phyloP scores from a whole-genome alignment of 805 yeast genomes.

The Ogataea chonburiensis region DNA sequence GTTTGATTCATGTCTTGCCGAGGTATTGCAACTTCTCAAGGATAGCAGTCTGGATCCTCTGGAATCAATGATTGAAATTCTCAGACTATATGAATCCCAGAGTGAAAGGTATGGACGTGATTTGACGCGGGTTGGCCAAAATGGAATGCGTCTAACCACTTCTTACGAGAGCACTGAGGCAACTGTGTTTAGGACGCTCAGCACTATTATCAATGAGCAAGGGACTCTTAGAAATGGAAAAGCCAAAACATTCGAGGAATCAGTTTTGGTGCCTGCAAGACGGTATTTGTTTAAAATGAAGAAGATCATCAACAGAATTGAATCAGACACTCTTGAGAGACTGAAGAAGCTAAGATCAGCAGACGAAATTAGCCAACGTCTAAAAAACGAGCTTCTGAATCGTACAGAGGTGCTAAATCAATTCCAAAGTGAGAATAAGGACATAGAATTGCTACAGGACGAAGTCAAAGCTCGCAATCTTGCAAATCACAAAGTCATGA shows the following conservation, averaged over 20 bases:
- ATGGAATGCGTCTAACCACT: not conserved
- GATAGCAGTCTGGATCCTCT: constrained; percentile 12
- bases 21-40: constrained; percentile 12
- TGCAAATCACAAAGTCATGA: constrained; percentile 8
- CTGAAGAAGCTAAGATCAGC: constrained; percentile 5
- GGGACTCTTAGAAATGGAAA: constrained; percentile 10
- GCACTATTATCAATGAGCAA: constrained; percentile 15
- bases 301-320: constrained; percentile 5
- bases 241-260: constrained; percentile 2
- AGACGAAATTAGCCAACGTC: not conserved
- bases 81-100: constrained; percentile 13
- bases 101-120: constrained; percentile 1
- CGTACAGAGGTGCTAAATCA: constrained; percentile 17
- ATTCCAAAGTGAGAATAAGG: constrained; percentile 16
- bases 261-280: constrained; percentile 17
- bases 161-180: constrained; percentile 9
- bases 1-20: constrained; percentile 12
- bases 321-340: not conserved
- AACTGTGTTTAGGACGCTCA: constrained; percentile 11
- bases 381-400: constrained; percentile 14
- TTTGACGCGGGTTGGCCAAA: not conserved
- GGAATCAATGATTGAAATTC: constrained; percentile 13
- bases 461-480: constrained; percentile 5
- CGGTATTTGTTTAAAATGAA: constrained; percentile 14
- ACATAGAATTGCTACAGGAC: constrained; percentile 1